Conservation (phyloP, 1,284 basidiomycete genomes). For the Xerocomus minutiporus region DNA sequence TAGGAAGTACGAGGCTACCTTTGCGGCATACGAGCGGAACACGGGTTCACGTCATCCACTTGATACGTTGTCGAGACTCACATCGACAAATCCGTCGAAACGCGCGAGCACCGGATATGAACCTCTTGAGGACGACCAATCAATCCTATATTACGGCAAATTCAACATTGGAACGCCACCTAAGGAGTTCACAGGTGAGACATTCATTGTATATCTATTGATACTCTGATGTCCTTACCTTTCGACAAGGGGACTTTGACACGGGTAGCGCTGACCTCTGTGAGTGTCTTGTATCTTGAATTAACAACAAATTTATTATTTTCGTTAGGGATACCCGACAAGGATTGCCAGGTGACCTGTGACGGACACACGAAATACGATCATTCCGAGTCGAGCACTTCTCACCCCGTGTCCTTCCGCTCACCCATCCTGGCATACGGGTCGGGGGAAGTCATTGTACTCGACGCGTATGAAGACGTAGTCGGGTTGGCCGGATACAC, state of each 20-base stretch:
- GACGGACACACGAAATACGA: conserved; percentile 31
- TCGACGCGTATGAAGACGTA: conserved; percentile 23
- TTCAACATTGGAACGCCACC: conserved; percentile 40
- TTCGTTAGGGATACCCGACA: conserved; percentile 35
- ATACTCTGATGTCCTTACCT: not conserved
- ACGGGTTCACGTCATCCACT: conserved; percentile 36
- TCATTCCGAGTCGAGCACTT: conserved; percentile 25
- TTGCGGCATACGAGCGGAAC: conserved; percentile 36
- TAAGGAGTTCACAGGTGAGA: conserved; percentile 22
- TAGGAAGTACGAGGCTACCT: conserved; percentile 35
- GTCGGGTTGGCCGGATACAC: conserved; percentile 14
- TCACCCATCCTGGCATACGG: conserved; percentile 31
- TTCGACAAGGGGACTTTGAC: conserved; percentile 37
- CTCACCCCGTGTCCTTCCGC: conserved; percentile 1
- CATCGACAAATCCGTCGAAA: not conserved
- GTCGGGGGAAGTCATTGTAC: conserved; percentile 23
- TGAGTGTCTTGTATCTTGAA: conserved; percentile 1
- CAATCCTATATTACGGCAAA: conserved; percentile 30
- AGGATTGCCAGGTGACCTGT: conserved; percentile 31
- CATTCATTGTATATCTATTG: not conserved
- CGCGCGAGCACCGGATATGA: conserved; percentile 8
- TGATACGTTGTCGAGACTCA: conserved; percentile 5
- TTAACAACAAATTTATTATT: not conserved
- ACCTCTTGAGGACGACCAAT: conserved; percentile 23
- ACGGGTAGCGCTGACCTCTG: conserved; percentile 33